phyloP scores from a whole-genome alignment of 2,329 filamentous ascomycete genomes.

The Cladosporium phlei region DNA sequence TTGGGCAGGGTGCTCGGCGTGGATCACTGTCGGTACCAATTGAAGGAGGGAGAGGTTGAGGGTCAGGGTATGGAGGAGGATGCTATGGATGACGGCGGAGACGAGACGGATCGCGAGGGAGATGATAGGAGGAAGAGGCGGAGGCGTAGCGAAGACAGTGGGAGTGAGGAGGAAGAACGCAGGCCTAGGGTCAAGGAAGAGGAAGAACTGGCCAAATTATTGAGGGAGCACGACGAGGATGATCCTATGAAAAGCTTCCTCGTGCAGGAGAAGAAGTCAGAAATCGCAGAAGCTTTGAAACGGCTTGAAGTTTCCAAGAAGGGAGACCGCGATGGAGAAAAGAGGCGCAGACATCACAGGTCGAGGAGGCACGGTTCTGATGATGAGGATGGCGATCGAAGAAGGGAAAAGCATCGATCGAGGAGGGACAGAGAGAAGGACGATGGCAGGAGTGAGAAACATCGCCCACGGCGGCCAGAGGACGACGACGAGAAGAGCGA shows the following conservation, averaged over 20 bases:
- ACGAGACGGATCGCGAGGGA: constrained; percentile 33
- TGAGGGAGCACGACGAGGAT: constrained; percentile 75
- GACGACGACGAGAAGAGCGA: background rate
- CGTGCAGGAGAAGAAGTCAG: constrained; percentile 85
- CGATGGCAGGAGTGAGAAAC: background rate
- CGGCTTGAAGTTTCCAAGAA: constrained; percentile 49
- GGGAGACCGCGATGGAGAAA: constrained; percentile 36
- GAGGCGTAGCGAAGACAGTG: constrained; percentile 33
- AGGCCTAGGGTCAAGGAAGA: constrained; percentile 75
- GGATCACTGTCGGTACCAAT: constrained; percentile 89
- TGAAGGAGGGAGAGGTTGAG: constrained; percentile 62
- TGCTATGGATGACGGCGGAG: constrained; percentile 48
- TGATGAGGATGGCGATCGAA: constrained; percentile 17
- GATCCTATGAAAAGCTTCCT: constrained; percentile 95
- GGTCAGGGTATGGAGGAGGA: constrained; percentile 42
- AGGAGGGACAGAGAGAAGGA: constrained; percentile 14
- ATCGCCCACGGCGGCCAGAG: background rate
- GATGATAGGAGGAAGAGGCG: constrained; percentile 43
- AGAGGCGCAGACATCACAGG: constrained; percentile 42
- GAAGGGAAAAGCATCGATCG: constrained; percentile 15
- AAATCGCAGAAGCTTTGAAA: constrained; percentile 67
- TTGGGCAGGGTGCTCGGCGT: constrained; percentile 76
- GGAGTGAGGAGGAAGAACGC: constrained; percentile 36
- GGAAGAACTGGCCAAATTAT: constrained; percentile 67
- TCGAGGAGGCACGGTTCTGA: constrained; percentile 18